Evolutionary conservation across 805 yeast genomes (phyloP).

Genomic region (Phaffomyces antillensis): DNA sequence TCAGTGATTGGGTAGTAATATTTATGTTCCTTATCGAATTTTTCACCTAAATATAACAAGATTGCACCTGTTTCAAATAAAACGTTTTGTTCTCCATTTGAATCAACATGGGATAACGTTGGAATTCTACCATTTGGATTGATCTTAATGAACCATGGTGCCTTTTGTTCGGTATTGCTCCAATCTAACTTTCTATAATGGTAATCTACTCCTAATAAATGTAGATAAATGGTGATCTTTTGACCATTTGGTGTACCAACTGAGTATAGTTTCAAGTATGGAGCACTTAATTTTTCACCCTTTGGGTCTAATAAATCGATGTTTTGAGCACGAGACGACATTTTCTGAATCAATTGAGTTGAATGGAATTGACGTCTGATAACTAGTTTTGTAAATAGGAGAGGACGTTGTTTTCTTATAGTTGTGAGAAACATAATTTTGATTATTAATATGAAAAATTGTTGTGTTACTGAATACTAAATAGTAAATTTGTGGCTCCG

Average conservation of each 20-base stretch:
- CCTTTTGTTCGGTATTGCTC: constrained; percentile 36
- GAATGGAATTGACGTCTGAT: no score
- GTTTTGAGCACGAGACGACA: no score
- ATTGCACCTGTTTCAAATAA: constrained; percentile 58
- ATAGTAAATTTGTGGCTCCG: no score
- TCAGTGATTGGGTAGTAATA: constrained; percentile 30
- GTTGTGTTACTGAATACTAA: no score
- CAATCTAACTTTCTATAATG: constrained; percentile 8
- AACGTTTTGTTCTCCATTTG: constrained; percentile 33
- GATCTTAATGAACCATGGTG: constrained; percentile 44
- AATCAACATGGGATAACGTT: constrained; percentile 31
- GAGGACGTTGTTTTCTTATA: no score
- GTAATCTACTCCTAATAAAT: constrained; percentile 27
- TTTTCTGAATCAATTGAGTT: no score
- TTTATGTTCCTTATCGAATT: constrained; percentile 47
- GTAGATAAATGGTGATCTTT: constrained; percentile 31
- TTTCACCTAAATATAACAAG: constrained; percentile 47
- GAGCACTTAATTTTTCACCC: constrained; percentile 22
- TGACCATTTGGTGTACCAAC: constrained; percentile 33
- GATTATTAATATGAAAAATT: no score
- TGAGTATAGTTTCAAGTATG: constrained; percentile 36
- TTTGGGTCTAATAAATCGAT: not conserved
- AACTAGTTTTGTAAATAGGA: no score
- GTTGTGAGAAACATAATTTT: no score
- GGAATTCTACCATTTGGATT: constrained; percentile 62